Evolutionary conservation across 1,284 basidiomycete species (phyloP).

Genomic region (Hymenochaete sp.): DNA sequence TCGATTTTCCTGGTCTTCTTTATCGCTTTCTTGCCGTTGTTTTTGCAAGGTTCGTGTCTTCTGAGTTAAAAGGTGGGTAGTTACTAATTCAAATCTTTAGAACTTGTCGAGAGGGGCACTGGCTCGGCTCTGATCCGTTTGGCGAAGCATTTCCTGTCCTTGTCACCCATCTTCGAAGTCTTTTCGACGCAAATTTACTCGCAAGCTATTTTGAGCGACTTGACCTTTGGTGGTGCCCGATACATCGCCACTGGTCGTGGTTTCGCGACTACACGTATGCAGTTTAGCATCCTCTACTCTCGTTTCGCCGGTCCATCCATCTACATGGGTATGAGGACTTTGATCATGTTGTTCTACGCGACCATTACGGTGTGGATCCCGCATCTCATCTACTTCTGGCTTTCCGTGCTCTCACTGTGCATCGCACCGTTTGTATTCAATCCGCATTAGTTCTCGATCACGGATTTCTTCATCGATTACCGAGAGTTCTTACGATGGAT

Average conservation of each 20-base stretch:
- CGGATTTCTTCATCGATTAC: conserved; percentile 97
- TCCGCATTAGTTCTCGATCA: conserved; percentile 92
- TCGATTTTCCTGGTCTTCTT: conserved; percentile 97
- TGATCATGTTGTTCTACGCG: conserved; percentile 81
- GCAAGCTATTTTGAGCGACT: conserved; percentile 88
- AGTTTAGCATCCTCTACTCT: conserved; percentile 91
- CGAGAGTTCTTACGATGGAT: conserved; percentile 97
- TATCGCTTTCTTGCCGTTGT: conserved; percentile 90
- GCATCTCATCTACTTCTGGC: conserved; percentile 96
- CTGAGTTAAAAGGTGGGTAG: background rate
- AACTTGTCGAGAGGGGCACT: conserved; percentile 89
- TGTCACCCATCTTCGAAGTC: conserved; percentile 94
- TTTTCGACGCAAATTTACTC: conserved; percentile 97
- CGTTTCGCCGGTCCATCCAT: conserved; percentile 97
- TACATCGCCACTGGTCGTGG: conserved; percentile 97
- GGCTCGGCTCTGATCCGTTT: conserved; percentile 90
- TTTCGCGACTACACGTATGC: conserved; percentile 91
- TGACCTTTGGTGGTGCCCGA: conserved; percentile 92
- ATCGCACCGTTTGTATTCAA: conserved; percentile 96
- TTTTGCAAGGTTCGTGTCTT: conserved; percentile 74
- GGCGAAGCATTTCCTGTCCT: conserved; percentile 88
- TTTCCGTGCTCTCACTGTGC: conserved; percentile 84
- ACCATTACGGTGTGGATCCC: conserved; percentile 89
- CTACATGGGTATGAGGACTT: conserved; percentile 92
- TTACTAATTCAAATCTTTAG: conserved; percentile 33